Evolutionary conservation across 139 green algal species (phyloP).

Genomic region (Astrephomene gubernaculifera): DNA sequence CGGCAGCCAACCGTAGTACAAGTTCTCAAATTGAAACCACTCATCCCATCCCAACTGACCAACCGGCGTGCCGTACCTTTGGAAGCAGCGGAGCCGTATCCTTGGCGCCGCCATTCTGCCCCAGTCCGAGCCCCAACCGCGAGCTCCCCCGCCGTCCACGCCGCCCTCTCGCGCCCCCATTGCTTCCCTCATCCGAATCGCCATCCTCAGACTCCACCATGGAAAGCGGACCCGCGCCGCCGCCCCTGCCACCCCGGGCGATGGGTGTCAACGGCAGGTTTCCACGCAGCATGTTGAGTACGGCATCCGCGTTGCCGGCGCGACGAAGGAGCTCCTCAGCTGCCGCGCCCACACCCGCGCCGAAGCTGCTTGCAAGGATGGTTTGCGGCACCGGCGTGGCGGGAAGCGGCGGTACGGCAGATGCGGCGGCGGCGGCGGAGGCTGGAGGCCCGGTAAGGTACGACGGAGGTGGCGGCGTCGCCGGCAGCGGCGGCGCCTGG

Average conservation of each 20-base stretch:
- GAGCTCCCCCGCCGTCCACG: background rate
- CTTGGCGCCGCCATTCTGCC: no score
- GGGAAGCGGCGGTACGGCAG: constrained; percentile 8
- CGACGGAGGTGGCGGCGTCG: constrained; percentile 38
- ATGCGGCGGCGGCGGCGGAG: background rate
- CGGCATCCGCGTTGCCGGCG: constrained; percentile 2
- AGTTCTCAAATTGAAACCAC: no score
- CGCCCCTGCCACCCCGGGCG: background rate
- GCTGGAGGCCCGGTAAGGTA: background rate
- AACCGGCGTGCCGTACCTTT: no score
- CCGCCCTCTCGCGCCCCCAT: background rate
- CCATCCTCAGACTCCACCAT: background rate
- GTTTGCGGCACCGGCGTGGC: constrained; percentile 5
- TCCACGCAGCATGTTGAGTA: constrained; percentile 32
- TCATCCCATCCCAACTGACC: no score
- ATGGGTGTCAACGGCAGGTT: constrained; percentile 41
- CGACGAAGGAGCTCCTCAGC: constrained; percentile 27
- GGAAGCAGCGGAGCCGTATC: no score
- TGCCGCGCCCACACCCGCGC: background rate
- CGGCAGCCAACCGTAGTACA: no score
- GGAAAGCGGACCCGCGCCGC: constrained; percentile 15
- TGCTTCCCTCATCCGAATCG: background rate
- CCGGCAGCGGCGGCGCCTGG: constrained; percentile 14
- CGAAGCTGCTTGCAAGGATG: background rate
- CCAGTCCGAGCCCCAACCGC: no score